Conservation (phyloP, 345 rosid genomes). For the Noccaea bulbosa region DNA sequence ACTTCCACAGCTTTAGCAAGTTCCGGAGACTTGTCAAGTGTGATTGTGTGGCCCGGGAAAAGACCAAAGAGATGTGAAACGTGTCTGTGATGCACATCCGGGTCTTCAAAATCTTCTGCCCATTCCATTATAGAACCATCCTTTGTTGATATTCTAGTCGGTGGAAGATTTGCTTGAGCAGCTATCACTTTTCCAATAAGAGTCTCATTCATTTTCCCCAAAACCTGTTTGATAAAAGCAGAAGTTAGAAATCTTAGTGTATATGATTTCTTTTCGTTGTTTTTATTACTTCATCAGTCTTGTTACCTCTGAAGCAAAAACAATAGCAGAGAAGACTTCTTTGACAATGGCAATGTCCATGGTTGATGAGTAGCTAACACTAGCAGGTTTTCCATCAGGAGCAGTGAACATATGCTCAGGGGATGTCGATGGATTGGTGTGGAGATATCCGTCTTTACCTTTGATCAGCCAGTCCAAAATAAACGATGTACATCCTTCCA, state of each 20-base stretch:
- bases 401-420: constrained; percentile 85
- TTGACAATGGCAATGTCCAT: constrained; percentile 89
- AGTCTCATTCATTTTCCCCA: constrained; percentile 61
- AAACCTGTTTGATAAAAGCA: constrained; percentile 49
- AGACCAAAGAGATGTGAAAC: constrained; percentile 92
- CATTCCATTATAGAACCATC: constrained; percentile 99
- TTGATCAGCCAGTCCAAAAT: constrained; percentile 91
- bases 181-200: constrained; percentile 58
- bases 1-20: constrained; percentile 76
- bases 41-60: constrained; percentile 86
- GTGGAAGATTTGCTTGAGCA: constrained; percentile 71
- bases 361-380: constrained; percentile 94
- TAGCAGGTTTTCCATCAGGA: constrained; percentile 79
- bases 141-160: constrained; percentile 57
- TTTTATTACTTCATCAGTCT: constrained; percentile 17
- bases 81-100: constrained; percentile 81
- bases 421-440: constrained; percentile 95
- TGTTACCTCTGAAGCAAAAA: constrained; percentile 83
- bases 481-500: constrained; percentile 82
- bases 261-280: background rate
- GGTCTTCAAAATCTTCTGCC: constrained; percentile 87
- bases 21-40: constrained; percentile 64
- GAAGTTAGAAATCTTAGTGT: background rate
- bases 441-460: constrained; percentile 74
- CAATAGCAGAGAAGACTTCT: constrained; percentile 72